Evolutionary conservation across 2,329 filamentous ascomycete species (phyloP).

Genomic region (Colletotrichum chrysophilum): DNA sequence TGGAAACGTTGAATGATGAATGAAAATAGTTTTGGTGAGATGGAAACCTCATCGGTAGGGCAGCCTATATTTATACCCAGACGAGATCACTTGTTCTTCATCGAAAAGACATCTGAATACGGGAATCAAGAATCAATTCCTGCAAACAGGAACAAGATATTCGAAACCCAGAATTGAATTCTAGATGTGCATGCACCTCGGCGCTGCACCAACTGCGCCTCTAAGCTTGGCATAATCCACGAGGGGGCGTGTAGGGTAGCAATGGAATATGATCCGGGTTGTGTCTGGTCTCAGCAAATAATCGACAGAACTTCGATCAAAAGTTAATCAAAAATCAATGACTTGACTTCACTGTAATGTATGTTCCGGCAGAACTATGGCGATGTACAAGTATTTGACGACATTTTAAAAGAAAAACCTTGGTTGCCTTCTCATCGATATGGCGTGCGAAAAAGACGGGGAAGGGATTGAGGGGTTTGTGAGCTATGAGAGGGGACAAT

Average conservation of each 20-base stretch:
- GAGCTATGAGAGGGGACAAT: too few species aligned
- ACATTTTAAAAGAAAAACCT: rapidly evolving
- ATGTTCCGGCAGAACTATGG: too few species aligned
- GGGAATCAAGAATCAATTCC: rapidly evolving
- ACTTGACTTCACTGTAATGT: neutral
- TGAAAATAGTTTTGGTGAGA: rapidly evolving
- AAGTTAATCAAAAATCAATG: neutral
- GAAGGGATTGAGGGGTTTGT: neutral
- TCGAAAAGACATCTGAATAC: neutral
- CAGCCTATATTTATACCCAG: neutral
- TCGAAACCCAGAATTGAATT: neutral
- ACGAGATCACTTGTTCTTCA: neutral
- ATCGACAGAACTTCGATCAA: too few species aligned
- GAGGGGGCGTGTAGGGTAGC: neutral
- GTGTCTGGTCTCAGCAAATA: neutral
- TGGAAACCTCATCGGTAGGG: neutral
- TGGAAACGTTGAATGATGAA: neutral
- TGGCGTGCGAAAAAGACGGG: neutral
- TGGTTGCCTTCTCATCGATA: too few species aligned
- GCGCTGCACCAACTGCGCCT: rapidly evolving
- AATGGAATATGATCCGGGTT: rapidly evolving
- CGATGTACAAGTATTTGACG: neutral
- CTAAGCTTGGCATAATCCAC: neutral
- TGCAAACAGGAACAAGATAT: neutral
- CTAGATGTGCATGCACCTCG: rapidly evolving